These are phyloP conservation scores for Flaveria floridana DNA, from an alignment of 140 eudicot genomes.

Conservation along the genomic window DNA sequence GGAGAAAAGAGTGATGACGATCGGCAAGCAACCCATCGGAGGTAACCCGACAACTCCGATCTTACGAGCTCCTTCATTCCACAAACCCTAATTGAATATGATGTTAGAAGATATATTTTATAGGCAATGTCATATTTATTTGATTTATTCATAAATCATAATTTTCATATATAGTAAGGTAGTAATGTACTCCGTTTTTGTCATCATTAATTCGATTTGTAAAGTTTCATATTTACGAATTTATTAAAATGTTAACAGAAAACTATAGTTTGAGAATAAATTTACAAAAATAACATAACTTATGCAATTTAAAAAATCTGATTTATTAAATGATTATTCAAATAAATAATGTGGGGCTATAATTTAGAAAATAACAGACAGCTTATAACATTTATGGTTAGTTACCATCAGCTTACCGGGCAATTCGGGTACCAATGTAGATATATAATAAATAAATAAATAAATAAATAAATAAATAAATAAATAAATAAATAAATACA, in stretches of 20 bases:
- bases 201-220: not conserved
- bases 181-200: too few species aligned
- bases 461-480: too few species aligned
- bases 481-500: too few species aligned
- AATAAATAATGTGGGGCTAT: not conserved
- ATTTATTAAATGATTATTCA: not conserved
- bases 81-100: conserved; percentile 42
- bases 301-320: not conserved
- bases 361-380: not conserved
- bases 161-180: too few species aligned
- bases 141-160: too few species aligned
- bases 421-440: too few species aligned
- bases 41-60: conserved; percentile 68
- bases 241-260: not conserved
- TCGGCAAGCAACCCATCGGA: conserved; percentile 88
- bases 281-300: not conserved
- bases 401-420: too few species aligned
- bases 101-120: not conserved
- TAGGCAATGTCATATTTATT: too few species aligned
- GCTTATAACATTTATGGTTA: not conserved
- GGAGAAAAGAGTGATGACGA: conserved; percentile 64
- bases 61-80: conserved; percentile 58
- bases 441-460: too few species aligned
- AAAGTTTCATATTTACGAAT: not conserved
- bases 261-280: not conserved